These are phyloP conservation scores for Magnaporthiopsis rhizophila DNA, from an alignment of 2,329 filamentous ascomycete genomes.

Conservation along the genomic window DNA sequence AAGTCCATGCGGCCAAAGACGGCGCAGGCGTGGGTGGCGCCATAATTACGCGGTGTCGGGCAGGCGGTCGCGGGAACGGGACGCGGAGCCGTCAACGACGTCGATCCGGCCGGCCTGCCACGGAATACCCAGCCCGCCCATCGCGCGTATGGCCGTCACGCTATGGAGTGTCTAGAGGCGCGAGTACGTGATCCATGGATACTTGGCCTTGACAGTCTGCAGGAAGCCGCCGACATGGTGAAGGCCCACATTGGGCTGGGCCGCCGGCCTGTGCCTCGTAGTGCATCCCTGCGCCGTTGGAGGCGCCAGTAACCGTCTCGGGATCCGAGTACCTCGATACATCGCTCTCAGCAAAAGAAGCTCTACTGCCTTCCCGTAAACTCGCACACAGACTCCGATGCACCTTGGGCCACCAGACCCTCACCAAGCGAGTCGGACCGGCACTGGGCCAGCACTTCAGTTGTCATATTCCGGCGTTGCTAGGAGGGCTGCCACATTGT, in stretches of 20 bases:
- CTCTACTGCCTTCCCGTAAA: conserved; percentile 6
- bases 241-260: conserved; percentile 54
- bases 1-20: conserved; percentile 97
- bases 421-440: conserved; percentile 56
- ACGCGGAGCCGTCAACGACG: conserved; percentile 50
- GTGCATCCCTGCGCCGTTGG: conserved; percentile 58
- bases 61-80: conserved; percentile 50
- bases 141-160: conserved; percentile 47
- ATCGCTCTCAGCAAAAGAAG: neutral
- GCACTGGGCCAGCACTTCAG: conserved; percentile 54
- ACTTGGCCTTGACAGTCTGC: conserved; percentile 49
- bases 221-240: conserved; percentile 57
- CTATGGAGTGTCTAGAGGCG: conserved; percentile 59
- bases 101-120: conserved; percentile 55
- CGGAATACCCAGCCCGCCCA: conserved; percentile 49
- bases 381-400: neutral
- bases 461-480: conserved; percentile 57
- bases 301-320: conserved; percentile 52
- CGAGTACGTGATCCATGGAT: conserved; percentile 58
- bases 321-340: conserved; percentile 44
- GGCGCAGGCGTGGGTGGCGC: conserved; percentile 69
- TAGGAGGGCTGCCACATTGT: conserved; percentile 26
- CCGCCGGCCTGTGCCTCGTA: conserved; percentile 58
- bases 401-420: conserved; percentile 14
- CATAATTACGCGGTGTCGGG: conserved; percentile 66